A percentile compares a stretch with the other conserved stretches of the same genome.
Conservation (phyloP, 2,329 filamentous ascomycete species). For the Colletotrichum cuscutae region DNA sequence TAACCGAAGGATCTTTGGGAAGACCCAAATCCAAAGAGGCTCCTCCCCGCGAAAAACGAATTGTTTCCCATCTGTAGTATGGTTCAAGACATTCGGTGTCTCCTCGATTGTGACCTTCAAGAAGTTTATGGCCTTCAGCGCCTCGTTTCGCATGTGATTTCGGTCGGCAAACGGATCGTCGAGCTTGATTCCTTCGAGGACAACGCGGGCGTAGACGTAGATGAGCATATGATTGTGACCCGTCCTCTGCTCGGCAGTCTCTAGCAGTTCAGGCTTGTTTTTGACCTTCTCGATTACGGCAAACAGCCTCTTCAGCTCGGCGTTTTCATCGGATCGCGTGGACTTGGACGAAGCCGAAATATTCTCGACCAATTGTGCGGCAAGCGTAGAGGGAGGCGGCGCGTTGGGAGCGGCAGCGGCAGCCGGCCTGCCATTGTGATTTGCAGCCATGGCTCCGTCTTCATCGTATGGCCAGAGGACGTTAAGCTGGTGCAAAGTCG, state of each 20-base stretch:
- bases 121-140: conserved; percentile 80
- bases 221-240: conserved; percentile 87
- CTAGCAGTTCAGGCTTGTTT: conserved; percentile 63
- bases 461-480: conserved; percentile 8
- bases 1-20: conserved; percentile 67
- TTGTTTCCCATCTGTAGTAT: conserved; percentile 49
- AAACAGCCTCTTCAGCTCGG: conserved; percentile 79
- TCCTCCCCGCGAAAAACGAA: conserved; percentile 66
- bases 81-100: conserved; percentile 74
- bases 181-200: conserved; percentile 75
- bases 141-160: conserved; percentile 66
- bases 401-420: conserved; percentile 42
- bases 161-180: conserved; percentile 75
- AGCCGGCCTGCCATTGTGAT: conserved; percentile 27
- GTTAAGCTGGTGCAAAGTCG: background rate
- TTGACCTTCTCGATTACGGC: conserved; percentile 65
- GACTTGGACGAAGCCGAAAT: conserved; percentile 73
- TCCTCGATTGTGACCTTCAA: conserved; percentile 79
- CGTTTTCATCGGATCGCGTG: conserved; percentile 72
- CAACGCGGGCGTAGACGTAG: conserved; percentile 83
- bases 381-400: conserved; percentile 83
- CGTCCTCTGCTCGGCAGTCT: conserved; percentile 72
- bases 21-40: conserved; percentile 73
- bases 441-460: conserved; percentile 26
- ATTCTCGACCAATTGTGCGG: conserved; percentile 87